A percentile compares a stretch with the other conserved stretches of the same genome.
phyloP scores from a whole-genome alignment of 2,329 filamentous ascomycete species.

The Amylocarpus encephaloides region DNA sequence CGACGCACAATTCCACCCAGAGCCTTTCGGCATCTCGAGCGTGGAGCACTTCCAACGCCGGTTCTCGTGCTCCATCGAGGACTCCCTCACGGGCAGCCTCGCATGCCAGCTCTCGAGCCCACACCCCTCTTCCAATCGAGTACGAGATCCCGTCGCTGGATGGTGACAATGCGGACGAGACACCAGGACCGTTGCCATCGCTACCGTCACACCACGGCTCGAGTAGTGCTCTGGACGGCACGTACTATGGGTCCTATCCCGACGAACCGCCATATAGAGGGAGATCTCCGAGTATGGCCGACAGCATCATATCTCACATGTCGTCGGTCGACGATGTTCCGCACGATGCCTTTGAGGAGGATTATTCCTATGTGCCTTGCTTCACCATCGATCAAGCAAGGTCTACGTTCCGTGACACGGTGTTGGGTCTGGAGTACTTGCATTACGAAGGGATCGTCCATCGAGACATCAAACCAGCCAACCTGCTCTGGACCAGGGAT shows the following conservation, averaged over 20 bases:
- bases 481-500: conserved; percentile 79
- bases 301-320: conserved; percentile 67
- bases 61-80: conserved; percentile 25
- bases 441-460: conserved; percentile 83
- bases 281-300: conserved; percentile 73
- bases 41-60: conserved; percentile 24
- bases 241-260: conserved; percentile 66
- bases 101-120: conserved; percentile 27
- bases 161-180: conserved; percentile 49
- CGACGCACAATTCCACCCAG: conserved; percentile 25
- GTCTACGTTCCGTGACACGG: conserved; percentile 82
- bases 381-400: conserved; percentile 81
- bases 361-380: conserved; percentile 88
- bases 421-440: conserved; percentile 88
- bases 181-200: conserved; percentile 40
- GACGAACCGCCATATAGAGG: conserved; percentile 53
- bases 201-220: conserved; percentile 41
- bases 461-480: conserved; percentile 82
- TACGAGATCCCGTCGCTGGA: conserved; percentile 32
- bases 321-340: conserved; percentile 57
- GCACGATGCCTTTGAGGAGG: conserved; percentile 69
- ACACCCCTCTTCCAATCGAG: conserved; percentile 33
- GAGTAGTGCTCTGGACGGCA: conserved; percentile 61
- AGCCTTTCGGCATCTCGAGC: conserved; percentile 18
- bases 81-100: conserved; percentile 26